Evolutionary conservation across 441 rosid genomes (phyloP).

Genomic region (Flueggea neowawraea): DNA sequence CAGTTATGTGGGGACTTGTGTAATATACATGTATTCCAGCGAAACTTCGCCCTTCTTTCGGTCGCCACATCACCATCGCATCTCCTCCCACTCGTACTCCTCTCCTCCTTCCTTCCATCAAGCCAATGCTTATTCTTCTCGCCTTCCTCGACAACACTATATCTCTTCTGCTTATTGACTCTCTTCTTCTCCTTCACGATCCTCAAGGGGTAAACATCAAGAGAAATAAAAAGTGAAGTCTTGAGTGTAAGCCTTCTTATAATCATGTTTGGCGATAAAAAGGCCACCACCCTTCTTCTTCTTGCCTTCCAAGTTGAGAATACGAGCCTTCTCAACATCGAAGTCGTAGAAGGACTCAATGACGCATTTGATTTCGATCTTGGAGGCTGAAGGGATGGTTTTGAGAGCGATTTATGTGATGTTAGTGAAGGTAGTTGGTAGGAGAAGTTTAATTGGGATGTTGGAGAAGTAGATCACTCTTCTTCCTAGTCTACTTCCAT

Average conservation of each 20-base stretch:
- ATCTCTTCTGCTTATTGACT: constrained; percentile 43
- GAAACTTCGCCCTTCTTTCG: constrained; percentile 41
- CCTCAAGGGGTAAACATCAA: constrained; percentile 58
- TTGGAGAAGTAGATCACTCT: too few species aligned
- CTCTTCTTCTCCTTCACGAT: constrained; percentile 54
- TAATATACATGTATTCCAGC: constrained; percentile 72
- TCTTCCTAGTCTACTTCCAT: too few species aligned
- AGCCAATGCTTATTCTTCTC: constrained; percentile 70
- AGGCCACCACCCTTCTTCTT: constrained; percentile 79
- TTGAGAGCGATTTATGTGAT: too few species aligned
- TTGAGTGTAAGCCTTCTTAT: constrained; percentile 77
- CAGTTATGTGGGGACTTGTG: constrained; percentile 16
- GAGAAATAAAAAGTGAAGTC: constrained; percentile 61
- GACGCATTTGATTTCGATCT: too few species aligned
- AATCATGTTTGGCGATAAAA: constrained; percentile 70
- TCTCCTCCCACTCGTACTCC: constrained; percentile 1
- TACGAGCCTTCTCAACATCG: too few species aligned
- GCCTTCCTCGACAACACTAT: constrained; percentile 64
- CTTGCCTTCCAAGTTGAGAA: too few species aligned
- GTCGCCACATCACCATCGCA: constrained; percentile 22
- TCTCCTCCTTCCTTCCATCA: constrained; percentile 35
- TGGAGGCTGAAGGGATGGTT: too few species aligned
- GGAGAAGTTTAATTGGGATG: too few species aligned
- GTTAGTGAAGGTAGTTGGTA: too few species aligned
- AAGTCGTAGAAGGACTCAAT: too few species aligned